phyloP scores from a whole-genome alignment of 192 early-diverging fungal species.

The Dimargaris cristalligena region DNA sequence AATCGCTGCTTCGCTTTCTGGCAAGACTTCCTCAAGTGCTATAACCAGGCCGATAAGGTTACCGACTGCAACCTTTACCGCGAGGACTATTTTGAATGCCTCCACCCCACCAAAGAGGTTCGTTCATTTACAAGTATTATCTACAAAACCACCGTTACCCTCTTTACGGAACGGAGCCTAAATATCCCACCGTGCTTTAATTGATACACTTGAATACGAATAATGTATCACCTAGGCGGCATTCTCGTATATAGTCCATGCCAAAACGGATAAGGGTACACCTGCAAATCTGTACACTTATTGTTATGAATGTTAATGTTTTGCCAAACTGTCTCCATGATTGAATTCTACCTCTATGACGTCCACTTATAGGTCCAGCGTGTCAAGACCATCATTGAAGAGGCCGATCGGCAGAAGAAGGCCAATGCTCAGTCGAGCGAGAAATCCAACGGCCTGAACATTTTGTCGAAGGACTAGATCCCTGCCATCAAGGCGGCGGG shows the following conservation, averaged over 20 bases:
- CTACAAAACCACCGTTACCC: not conserved
- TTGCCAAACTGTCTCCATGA: not conserved
- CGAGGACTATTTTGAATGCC: conserved; percentile 93
- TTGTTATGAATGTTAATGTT: not conserved
- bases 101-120: conserved; percentile 95
- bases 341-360: not conserved
- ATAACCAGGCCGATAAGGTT: conserved; percentile 57
- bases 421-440: conserved; percentile 1
- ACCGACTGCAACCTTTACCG: conserved; percentile 59
- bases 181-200: not conserved
- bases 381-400: not conserved
- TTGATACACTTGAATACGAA: not conserved
- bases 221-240: not conserved
- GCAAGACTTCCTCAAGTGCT: conserved; percentile 94
- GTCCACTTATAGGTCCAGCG: not conserved
- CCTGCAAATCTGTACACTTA: not conserved
- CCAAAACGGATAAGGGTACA: not conserved
- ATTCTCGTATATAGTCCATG: not conserved
- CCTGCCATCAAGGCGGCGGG: too few species aligned
- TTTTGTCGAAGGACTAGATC: not conserved
- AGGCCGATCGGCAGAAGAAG: not conserved
- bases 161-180: not conserved
- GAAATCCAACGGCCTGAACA: not conserved
- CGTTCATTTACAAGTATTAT: too few species aligned
- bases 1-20: conserved; percentile 91